A percentile compares a stretch with the other conserved stretches of the same genome.
These are phyloP conservation scores for Candida quercuum DNA, from an alignment of 805 yeast genomes.

Conservation along the genomic window DNA sequence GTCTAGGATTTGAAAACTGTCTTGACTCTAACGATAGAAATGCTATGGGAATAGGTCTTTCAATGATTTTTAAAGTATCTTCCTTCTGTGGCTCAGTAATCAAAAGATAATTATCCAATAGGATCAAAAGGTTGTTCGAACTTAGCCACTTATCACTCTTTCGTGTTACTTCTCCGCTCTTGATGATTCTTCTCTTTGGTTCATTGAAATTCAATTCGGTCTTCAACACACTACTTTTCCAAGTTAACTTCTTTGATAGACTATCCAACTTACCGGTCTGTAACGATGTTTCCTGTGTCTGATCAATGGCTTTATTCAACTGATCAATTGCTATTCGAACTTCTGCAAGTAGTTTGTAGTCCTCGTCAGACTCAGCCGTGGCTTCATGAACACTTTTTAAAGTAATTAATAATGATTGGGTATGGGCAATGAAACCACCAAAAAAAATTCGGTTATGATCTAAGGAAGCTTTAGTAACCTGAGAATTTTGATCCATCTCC, in stretches of 20 bases:
- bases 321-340: constrained; percentile 51
- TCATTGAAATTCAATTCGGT: constrained; percentile 50
- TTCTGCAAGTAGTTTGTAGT: constrained; percentile 42
- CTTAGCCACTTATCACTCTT: constrained; percentile 61
- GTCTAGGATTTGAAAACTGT: constrained; percentile 18
- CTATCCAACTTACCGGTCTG: constrained; percentile 49
- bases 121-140: constrained; percentile 43
- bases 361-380: constrained; percentile 43
- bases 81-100: constrained; percentile 53
- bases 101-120: constrained; percentile 67
- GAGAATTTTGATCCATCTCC: constrained; percentile 43
- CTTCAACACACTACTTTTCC: constrained; percentile 41
- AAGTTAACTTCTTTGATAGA: constrained; percentile 46
- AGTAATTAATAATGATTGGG: constrained; percentile 57
- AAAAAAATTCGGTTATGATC: constrained; percentile 52
- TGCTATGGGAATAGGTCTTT: constrained; percentile 58
- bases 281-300: constrained; percentile 55
- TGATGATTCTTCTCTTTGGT: constrained; percentile 48
- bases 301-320: constrained; percentile 56
- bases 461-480: constrained; percentile 34
- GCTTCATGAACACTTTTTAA: constrained; percentile 51
- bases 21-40: constrained; percentile 48
- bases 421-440: constrained; percentile 49
- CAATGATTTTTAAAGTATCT: constrained; percentile 37
- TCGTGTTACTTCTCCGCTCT: constrained; percentile 52